Base-by-base conservation (phyloP, 2,329 filamentous ascomycete species). In the Amphichorda felina region DNA sequence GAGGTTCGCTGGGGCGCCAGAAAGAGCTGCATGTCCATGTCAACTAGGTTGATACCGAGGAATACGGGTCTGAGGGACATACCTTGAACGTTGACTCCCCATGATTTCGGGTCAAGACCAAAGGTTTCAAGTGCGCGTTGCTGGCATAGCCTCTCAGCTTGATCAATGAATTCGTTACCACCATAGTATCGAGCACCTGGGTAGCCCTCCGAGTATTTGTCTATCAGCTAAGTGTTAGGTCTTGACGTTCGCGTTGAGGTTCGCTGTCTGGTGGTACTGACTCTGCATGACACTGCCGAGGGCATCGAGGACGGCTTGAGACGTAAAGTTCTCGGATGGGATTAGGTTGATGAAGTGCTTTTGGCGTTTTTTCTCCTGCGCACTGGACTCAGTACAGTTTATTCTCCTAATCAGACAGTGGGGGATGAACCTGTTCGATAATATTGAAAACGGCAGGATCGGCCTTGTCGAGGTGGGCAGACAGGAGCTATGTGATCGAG, bases 261-360 rank as follows among this genome's bases (percentile, higher is more conserved):
- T 34, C 11, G 14, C 10, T 27, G 14, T 19, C 31, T 19, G 18
- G 31, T 10, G 13, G 30, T 27, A 40, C 73, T 46, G 65, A 88
- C 84, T 94, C 60, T 94, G 87, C 87, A 94, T 94, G 36, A 88
- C 82, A 67, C 86, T 94, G 45, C 87, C 87, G 41, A 94, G 68
- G 24, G 87, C 85, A 68, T 94, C 87, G 38, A 94, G 73, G 15
- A 94, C 87, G 21, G 87, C 85, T 59, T 93, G 84, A 7, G 87
- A 94, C 18, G 87, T 94, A 54, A 94, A 94, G 65, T 94, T 94
- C 63, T 94, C 87, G 6, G 87, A 94, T 15, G 87, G 87, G 46
- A 94, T 94, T 39, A 94, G 70, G 61, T 96, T 96, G 66, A 98
- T 94, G 54, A 95, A 98, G 60, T 96, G 87, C 62, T 94, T 94